These are phyloP conservation scores for Taphrina pruni DNA, from an alignment of 1,139 yeast species.

Conservation along the genomic window DNA sequence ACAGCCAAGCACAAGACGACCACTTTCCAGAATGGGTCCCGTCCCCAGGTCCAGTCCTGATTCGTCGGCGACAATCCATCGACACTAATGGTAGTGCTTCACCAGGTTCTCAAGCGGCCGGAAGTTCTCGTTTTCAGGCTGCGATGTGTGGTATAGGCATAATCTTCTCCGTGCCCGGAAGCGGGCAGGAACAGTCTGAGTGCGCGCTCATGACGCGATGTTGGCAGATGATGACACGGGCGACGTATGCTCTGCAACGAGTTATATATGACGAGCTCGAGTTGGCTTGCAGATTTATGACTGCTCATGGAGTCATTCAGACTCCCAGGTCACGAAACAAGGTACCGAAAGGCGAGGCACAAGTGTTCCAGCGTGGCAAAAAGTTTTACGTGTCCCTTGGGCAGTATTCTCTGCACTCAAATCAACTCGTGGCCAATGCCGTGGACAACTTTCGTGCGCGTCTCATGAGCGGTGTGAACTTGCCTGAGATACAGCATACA, in stretches of 20 bases:
- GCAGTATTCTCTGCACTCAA: conserved; percentile 11
- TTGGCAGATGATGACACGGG: conserved; percentile 39
- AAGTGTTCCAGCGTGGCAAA: conserved; percentile 27
- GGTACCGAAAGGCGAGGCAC: conserved; percentile 17
- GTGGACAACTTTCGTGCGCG: conserved; percentile 22
- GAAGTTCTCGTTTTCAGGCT: conserved; percentile 26
- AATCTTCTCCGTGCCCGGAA: conserved; percentile 35
- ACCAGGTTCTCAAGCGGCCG: conserved; percentile 19
- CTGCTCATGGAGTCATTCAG: conserved; percentile 22
- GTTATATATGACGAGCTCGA: conserved; percentile 26
- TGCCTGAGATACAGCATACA: conserved; percentile 31
- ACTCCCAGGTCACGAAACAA: conserved; percentile 27
- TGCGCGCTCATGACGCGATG: conserved; percentile 31
- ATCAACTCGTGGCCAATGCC: conserved; percentile 14
- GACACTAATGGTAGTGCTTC: conserved; percentile 37
- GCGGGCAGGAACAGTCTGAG: conserved; percentile 28
- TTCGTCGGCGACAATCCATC: conserved; percentile 25
- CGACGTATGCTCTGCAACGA: conserved; percentile 38
- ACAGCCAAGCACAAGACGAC: conserved; percentile 17
- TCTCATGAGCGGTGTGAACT: conserved; percentile 28
- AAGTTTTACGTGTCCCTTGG: conserved; percentile 25
- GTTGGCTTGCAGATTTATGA: conserved; percentile 3
- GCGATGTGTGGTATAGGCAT: conserved; percentile 36
- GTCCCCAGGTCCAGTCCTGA: conserved; percentile 36
- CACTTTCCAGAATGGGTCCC: conserved; percentile 32